Percentiles rank a stretch among this genome's conserved stretches.
Evolutionary conservation across 257 asterid species (phyloP).

Genomic region (Parsonsia alboflavescens): DNA sequence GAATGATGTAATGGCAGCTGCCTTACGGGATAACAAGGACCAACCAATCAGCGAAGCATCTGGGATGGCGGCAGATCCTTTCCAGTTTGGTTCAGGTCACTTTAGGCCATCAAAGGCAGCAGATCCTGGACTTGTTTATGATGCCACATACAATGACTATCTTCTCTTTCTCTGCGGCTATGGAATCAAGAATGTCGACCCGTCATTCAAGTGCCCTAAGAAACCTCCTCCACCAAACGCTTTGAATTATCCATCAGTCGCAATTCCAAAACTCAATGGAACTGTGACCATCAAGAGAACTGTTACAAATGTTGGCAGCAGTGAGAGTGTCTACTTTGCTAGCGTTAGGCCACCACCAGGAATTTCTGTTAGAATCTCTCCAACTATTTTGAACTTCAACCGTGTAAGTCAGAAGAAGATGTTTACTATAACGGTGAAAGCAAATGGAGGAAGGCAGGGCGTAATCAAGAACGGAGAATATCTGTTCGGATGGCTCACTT

Average conservation of each 20-base stretch:
- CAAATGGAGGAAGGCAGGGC: conserved; percentile 8
- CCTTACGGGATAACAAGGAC: conserved; percentile 43
- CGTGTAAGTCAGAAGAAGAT: conserved; percentile 45
- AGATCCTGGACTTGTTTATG: conserved; percentile 81
- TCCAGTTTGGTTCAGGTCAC: conserved; percentile 83
- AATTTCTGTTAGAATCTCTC: conserved; percentile 50
- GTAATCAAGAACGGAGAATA: conserved; percentile 18
- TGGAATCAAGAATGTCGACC: conserved; percentile 26
- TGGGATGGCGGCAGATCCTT: conserved; percentile 70
- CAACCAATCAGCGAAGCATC: conserved; percentile 46
- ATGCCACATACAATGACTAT: conserved; percentile 75
- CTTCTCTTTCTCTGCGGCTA: conserved; percentile 57
- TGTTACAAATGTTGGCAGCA: conserved; percentile 66
- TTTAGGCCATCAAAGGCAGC: conserved; percentile 82
- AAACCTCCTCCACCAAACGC: conserved; percentile 29
- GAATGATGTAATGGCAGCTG: conserved; percentile 41
- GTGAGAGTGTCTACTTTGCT: conserved; percentile 44
- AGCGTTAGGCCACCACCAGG: conserved; percentile 62
- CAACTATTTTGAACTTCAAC: conserved; percentile 49
- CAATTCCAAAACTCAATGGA: conserved; percentile 52
- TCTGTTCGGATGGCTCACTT: conserved; percentile 36
- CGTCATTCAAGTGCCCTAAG: conserved; percentile 49
- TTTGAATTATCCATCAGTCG: conserved; percentile 75
- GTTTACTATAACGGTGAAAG: conserved; percentile 56
- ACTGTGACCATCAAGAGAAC: conserved; percentile 45